These are phyloP conservation scores for Coniosporium apollinis DNA, from an alignment of 495 filamentous ascomycete genomes.

Conservation along the genomic window DNA sequence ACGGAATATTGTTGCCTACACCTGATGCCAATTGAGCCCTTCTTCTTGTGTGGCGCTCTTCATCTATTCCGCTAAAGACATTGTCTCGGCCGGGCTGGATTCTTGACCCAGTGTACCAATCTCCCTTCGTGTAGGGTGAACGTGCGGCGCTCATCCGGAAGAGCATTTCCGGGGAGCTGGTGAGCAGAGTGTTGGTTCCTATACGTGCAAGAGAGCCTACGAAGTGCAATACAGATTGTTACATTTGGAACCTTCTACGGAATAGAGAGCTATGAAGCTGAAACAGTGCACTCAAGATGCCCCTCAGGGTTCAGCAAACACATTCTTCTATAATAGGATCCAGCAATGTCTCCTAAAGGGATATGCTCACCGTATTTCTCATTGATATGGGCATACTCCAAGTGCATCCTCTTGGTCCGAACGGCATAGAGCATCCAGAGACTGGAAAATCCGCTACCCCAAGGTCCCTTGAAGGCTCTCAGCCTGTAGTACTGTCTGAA, in stretches of 20 bases:
- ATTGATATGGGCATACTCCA: background rate
- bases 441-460: background rate
- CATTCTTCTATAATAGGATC: no score
- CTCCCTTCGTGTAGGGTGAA: conserved; percentile 10
- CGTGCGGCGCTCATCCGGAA: conserved; percentile 15
- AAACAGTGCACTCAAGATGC: no score
- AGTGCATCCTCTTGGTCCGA: background rate
- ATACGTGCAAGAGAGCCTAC: conserved; percentile 15
- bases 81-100: conserved; percentile 16
- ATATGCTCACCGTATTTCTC: conserved; percentile 2
- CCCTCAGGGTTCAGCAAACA: no score
- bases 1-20: conserved; percentile 9
- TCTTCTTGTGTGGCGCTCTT: conserved; percentile 14
- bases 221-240: no score
- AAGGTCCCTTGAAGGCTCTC: conserved; percentile 1
- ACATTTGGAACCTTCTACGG: no score
- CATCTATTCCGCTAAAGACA: conserved; percentile 16
- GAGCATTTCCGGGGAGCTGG: conserved; percentile 15
- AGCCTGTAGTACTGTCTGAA: no score
- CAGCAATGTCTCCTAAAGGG: no score
- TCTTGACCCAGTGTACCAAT: conserved; percentile 16
- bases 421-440: background rate
- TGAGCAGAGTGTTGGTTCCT: conserved; percentile 18
- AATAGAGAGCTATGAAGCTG: no score
- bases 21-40: conserved; percentile 14